A percentile compares a stretch with the other conserved stretches of the same genome.
These are phyloP conservation scores for Sarocladiaceae sp. DNA, from an alignment of 2,329 filamentous ascomycete species.

Conservation along the genomic window DNA sequence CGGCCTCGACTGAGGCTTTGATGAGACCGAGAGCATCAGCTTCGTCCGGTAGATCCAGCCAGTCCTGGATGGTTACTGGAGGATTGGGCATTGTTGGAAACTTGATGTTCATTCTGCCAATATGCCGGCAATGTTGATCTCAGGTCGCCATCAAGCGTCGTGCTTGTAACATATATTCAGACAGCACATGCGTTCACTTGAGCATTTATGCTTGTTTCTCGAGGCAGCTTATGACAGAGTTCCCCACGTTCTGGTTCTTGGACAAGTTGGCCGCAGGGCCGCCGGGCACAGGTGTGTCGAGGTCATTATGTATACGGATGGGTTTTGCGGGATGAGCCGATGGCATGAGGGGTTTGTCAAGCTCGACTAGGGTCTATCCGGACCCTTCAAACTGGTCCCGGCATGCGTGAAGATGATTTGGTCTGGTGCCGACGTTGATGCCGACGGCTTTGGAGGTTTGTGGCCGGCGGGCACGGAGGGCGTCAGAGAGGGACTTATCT, in stretches of 20 bases:
- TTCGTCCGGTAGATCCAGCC: not conserved
- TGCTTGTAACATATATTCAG: not conserved
- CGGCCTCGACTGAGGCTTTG: conserved; percentile 1
- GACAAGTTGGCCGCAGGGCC: not conserved
- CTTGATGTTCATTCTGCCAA: conserved; percentile 5
- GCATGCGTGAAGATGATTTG: too few species aligned
- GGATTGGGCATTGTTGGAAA: not conserved
- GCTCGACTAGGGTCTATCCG: not conserved
- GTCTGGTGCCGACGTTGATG: not conserved
- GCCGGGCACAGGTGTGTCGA: conserved; percentile 2
- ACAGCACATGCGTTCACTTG: not conserved
- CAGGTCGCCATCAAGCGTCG: not conserved
- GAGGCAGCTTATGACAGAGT: not conserved
- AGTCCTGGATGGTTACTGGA: conserved; percentile 7
- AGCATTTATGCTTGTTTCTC: not conserved
- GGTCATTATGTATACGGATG: not conserved
- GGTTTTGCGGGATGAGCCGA: not conserved
- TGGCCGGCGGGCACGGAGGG: not conserved
- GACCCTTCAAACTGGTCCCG: not conserved
- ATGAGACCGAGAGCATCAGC: not conserved
- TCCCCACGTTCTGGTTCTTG: not conserved
- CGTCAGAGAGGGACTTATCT: conserved; percentile 1
- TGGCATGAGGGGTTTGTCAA: not conserved
- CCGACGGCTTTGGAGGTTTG: not conserved
- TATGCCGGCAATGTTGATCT: not conserved